A percentile compares a stretch with the other conserved stretches of the same genome.
Evolutionary conservation across 2,329 filamentous ascomycete genomes (phyloP).

Genomic region (Colletotrichum melonis): DNA sequence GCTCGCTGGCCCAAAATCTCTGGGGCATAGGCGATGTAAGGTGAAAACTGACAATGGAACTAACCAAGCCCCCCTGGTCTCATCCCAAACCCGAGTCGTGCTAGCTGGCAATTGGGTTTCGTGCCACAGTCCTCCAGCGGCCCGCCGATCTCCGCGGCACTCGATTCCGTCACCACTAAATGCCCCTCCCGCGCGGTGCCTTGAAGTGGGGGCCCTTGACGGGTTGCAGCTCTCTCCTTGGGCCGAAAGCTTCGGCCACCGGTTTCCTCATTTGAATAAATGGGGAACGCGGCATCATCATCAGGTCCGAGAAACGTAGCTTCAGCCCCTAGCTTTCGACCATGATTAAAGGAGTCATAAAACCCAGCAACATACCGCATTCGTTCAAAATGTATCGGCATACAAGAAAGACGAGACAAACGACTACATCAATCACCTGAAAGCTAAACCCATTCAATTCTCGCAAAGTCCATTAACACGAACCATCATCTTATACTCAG

Average conservation of each 20-base stretch:
- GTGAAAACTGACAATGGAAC: constrained; percentile 12
- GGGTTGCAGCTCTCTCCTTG: not conserved
- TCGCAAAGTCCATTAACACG: not conserved
- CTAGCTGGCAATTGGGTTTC: not conserved
- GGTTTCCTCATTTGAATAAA: not conserved
- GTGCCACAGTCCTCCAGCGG: not conserved
- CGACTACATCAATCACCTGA: not conserved
- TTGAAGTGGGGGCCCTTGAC: not conserved
- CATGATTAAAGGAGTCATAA: not conserved
- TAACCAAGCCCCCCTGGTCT: not conserved
- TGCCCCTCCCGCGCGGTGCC: not conserved
- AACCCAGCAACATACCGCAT: not conserved
- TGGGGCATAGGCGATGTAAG: constrained; percentile 15
- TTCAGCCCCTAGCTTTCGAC: not conserved
- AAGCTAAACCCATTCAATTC: too few species aligned
- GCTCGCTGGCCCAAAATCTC: not conserved
- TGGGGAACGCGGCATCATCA: not conserved
- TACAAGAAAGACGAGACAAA: not conserved
- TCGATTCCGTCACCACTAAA: not conserved
- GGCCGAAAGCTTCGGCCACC: not conserved
- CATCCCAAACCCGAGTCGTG: not conserved
- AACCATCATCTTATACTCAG: too few species aligned
- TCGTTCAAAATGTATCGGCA: not conserved
- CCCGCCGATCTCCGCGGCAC: not conserved
- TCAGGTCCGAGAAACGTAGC: not conserved